Evolutionary conservation across 176 grass and related monocot species (phyloP).

Genomic region (Hordeum marinum): DNA sequence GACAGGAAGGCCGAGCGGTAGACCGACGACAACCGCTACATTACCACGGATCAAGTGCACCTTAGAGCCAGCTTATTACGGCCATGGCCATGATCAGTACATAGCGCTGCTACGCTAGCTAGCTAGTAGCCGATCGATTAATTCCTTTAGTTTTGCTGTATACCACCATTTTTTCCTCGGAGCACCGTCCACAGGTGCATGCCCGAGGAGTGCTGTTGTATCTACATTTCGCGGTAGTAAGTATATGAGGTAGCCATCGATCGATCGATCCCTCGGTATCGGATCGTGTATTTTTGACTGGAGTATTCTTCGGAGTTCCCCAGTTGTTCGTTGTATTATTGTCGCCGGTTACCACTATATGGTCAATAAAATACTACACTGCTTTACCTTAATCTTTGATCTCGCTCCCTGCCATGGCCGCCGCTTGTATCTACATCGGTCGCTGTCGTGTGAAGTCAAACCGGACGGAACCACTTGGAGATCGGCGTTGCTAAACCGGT

Average conservation of each 20-base stretch:
- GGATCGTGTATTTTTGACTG: conserved; percentile 39
- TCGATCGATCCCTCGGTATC: not conserved
- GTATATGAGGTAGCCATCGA: not conserved
- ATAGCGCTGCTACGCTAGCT: not conserved
- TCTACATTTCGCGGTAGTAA: not conserved
- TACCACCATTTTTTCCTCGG: conserved; percentile 35
- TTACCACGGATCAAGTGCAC: not conserved
- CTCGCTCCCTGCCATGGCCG: not conserved
- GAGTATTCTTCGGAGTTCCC: not conserved
- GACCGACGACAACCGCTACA: not conserved
- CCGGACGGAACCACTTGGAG: not conserved
- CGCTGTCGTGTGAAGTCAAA: conserved; percentile 17
- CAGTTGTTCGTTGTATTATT: conserved; percentile 13
- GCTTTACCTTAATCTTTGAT: not conserved
- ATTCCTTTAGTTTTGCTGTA: not conserved
- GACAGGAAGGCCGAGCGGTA: conserved; percentile 57
- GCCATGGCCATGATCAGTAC: not conserved
- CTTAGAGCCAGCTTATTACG: not conserved
- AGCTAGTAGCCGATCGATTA: not conserved
- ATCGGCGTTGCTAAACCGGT: not conserved
- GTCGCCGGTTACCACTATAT: not conserved
- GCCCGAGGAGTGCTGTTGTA: conserved; percentile 3
- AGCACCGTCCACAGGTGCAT: not conserved
- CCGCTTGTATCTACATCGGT: not conserved
- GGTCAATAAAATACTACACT: conserved; percentile 6